Base-by-base conservation (phyloP, 192 early-diverging fungal genomes). In the Entrophospora sp. region DNA sequence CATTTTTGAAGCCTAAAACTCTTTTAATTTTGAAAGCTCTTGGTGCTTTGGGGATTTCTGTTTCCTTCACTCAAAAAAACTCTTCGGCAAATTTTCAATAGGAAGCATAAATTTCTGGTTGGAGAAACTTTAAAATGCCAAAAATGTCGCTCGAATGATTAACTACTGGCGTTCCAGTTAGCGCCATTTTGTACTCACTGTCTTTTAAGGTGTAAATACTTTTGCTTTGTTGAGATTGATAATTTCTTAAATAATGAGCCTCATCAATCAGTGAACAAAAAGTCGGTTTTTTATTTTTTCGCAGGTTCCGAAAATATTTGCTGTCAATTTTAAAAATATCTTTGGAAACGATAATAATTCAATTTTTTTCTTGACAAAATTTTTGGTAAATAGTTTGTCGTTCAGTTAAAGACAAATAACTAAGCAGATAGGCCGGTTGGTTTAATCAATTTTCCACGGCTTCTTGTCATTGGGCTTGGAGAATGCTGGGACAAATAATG, bases 151-250 rank as follows among this genome's bases (percentile, higher is more conserved):
- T 1, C 5, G 34, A 36, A 32, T 13, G 56, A n/a, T 58, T 58
- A 37, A 58, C 56, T 1, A 58, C n/a, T 4, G 56, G 56, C 0
- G 56, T 58, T 1, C 56, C 56, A 34, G 56, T 58, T 0, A 58
- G 56, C 1, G 34, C 56, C 34, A 58, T 37, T 58, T 58, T 58
- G 16, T 58, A 58, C 5, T 27, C 5, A 58, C 31, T 32, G 14
- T 58, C 36, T 14, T 27, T 9, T 0, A 58, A 14, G 14, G 31
- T 22, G 24, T 58, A 58, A 58, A 58, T 58, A 58, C 56, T 58
- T 58, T 58, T 58, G 14, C 56, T 58, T 24, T 58, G 56, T 16
- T 58, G 56, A 0, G 56, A 58, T 58, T 58, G 56, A 58, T 58
- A 14, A 58, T 58, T 58, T 0, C 56, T 27, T 6, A 58, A 14